These are phyloP conservation scores for Neonectria hederae DNA, from an alignment of 2,329 filamentous ascomycete species.

Conservation along the genomic window DNA sequence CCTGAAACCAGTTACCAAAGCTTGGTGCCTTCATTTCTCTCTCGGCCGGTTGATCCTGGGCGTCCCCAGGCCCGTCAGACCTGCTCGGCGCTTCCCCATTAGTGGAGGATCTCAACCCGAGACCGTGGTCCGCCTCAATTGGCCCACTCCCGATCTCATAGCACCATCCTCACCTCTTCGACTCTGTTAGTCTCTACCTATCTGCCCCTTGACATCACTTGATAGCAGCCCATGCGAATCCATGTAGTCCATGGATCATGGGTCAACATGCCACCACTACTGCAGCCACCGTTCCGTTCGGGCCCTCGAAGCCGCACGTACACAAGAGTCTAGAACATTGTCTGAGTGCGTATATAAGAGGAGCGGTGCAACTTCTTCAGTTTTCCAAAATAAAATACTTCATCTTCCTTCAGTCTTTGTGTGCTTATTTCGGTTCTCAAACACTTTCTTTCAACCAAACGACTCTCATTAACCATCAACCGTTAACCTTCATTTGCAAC, in stretches of 20 bases:
- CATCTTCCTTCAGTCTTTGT: conserved; percentile 24
- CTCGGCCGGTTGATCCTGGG: conserved; percentile 34
- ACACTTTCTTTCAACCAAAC: conserved; percentile 31
- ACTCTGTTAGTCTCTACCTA: conserved; percentile 21
- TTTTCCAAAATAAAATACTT: conserved; percentile 17
- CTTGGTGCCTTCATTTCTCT: conserved; percentile 34
- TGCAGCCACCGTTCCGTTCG: background rate
- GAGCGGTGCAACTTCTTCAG: conserved; percentile 1
- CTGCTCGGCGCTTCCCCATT: conserved; percentile 32
- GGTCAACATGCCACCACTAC: conserved; percentile 6
- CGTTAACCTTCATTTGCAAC: conserved; percentile 18
- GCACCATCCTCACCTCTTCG: conserved; percentile 31
- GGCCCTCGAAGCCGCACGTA: background rate
- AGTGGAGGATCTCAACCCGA: conserved; percentile 40
- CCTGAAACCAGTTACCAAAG: conserved; percentile 37
- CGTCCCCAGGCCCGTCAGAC: conserved; percentile 34
- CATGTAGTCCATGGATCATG: conserved; percentile 13
- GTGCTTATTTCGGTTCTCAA: conserved; percentile 24
- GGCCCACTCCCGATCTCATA: conserved; percentile 31
- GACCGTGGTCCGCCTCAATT: conserved; percentile 22
- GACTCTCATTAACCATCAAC: conserved; percentile 25
- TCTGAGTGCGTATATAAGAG: conserved; percentile 30
- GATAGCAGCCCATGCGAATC: background rate
- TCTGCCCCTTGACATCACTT: conserved; percentile 26
- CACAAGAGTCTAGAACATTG: background rate